Evolutionary conservation across 2,329 filamentous ascomycete species (phyloP).

Genomic region (Ustulina deusta): DNA sequence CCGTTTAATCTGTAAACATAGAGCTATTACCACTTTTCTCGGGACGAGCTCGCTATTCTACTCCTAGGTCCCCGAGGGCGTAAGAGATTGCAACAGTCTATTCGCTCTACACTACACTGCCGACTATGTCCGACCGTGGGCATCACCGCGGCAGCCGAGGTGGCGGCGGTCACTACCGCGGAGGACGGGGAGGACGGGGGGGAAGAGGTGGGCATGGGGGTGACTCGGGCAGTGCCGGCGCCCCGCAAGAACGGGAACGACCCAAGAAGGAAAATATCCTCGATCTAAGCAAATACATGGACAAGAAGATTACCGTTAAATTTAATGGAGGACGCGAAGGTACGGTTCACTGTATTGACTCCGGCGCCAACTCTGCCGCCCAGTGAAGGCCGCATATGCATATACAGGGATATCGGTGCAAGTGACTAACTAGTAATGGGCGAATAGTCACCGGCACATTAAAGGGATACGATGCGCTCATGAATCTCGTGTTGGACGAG

Average conservation of each 20-base stretch:
- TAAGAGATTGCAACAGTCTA: neutral
- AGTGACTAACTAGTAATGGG: constrained; percentile 16
- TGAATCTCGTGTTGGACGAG: constrained; percentile 97
- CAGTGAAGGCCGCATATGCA: constrained; percentile 1
- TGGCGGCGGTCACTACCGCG: constrained; percentile 55
- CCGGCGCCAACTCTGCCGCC: neutral
- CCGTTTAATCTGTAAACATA: neutral
- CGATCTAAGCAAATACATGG: constrained; percentile 94
- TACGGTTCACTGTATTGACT: constrained; percentile 55
- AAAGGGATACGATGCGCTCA: constrained; percentile 96
- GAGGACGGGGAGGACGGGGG: constrained; percentile 56
- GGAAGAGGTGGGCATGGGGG: constrained; percentile 60
- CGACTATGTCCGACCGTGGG: constrained; percentile 64
- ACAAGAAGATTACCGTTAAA: constrained; percentile 94
- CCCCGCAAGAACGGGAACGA: constrained; percentile 71
- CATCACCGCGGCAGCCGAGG: constrained; percentile 62
- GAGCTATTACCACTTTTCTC: constrained; percentile 1
- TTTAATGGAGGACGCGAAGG: constrained; percentile 95
- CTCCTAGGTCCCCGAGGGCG: neutral
- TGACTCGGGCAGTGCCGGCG: constrained; percentile 56
- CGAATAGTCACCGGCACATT: constrained; percentile 82
- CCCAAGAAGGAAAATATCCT: constrained; percentile 99
- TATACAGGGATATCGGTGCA: neutral
- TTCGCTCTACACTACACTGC: constrained; percentile 35
- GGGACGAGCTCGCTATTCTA: constrained; percentile 4